Conservation (phyloP, 176 grass and related monocot genomes). For the Hyparrhenia diplandra region DNA sequence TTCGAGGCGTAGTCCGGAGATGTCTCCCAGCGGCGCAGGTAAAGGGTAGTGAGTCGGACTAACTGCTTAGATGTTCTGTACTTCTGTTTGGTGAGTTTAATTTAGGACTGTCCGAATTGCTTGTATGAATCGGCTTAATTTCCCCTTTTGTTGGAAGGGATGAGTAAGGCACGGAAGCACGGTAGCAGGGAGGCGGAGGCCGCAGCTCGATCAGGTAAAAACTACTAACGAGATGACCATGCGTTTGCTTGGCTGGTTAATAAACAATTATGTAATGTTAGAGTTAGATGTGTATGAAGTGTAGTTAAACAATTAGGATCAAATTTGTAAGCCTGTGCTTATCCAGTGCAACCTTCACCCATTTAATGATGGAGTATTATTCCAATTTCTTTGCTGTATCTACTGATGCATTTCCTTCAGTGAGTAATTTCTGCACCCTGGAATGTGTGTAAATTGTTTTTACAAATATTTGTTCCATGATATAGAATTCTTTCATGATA, state of each 20-base stretch:
- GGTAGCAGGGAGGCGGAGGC: constrained; percentile 1
- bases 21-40: constrained; percentile 39
- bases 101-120: not conserved
- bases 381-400: not conserved
- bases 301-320: not conserved
- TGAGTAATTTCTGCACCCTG: not conserved
- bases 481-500: not conserved
- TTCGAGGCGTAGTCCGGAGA: not conserved
- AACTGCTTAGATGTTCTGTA: not conserved
- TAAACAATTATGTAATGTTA: not conserved
- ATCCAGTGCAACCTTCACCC: not conserved
- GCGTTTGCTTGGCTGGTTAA: not conserved
- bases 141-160: constrained; percentile 3
- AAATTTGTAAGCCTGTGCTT: not conserved
- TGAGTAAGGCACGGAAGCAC: constrained; percentile 1
- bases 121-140: not conserved
- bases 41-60: not conserved
- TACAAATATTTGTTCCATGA: no score
- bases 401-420: not conserved
- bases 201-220: constrained; percentile 33
- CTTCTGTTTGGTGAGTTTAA: not conserved
- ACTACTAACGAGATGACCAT: not conserved
- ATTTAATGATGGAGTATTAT: not conserved
- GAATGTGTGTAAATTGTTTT: no score
- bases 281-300: not conserved